Evolutionary conservation across 306 rosid species (phyloP).

Genomic region (Ceratonia siliqua): DNA sequence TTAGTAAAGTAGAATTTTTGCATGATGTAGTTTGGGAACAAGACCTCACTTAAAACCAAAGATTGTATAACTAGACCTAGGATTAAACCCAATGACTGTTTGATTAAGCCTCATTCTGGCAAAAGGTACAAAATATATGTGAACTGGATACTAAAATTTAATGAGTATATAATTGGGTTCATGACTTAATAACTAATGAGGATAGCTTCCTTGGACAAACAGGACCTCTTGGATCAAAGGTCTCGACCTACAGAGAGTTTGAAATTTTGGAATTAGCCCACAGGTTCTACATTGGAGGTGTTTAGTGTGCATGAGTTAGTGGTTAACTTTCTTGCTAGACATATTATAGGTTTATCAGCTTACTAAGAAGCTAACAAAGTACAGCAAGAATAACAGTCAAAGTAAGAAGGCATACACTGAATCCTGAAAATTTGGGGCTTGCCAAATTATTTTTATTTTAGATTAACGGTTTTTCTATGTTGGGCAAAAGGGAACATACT

Average conservation of each 20-base stretch:
- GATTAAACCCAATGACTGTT: background rate
- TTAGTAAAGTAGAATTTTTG: background rate
- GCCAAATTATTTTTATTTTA: background rate
- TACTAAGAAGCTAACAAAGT: background rate
- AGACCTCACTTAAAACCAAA: background rate
- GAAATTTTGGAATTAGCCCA: background rate
- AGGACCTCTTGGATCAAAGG: background rate
- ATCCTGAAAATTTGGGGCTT: background rate
- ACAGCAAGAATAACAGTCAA: background rate
- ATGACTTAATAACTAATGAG: background rate
- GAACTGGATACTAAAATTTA: background rate
- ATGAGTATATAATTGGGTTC: background rate
- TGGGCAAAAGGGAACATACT: background rate
- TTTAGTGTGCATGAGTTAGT: background rate
- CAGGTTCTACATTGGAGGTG: background rate
- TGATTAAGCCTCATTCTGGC: background rate
- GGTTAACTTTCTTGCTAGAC: background rate
- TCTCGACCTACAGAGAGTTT: background rate
- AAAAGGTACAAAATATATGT: background rate
- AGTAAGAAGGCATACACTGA: background rate
- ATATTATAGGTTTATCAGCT: background rate
- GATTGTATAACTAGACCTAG: background rate
- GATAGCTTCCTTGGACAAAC: background rate
- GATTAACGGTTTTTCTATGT: background rate
- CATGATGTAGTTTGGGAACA: background rate